Evolutionary conservation across 2,329 filamentous ascomycete genomes (phyloP), one percentile per base, ranked within the genome.

Genomic region (Pyrenophora tritici-repentis): DNA sequence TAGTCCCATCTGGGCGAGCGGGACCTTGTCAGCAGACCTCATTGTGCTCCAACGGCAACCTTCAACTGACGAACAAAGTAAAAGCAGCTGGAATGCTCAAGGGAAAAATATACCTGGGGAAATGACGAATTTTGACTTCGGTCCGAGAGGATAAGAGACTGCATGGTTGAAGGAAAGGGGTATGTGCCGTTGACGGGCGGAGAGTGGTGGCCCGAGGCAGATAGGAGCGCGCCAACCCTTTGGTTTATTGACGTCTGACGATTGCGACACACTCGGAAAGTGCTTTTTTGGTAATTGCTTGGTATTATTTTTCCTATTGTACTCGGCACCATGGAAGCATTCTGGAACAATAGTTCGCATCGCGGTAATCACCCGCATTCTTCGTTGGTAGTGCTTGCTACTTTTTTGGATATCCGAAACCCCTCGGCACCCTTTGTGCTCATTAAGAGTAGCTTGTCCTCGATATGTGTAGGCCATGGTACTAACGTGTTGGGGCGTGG

Each of bases 121-220:
- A 18, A 45, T 38, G 13, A 33, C 33, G 17, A 37, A 13, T 17
- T 41, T 26, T 39, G 24, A 13, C 22, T 34, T 47, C 36, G 36
- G 42, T 34, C 42, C 42, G 48, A 50, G n/a, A 29, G 24, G 9
- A 24, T 36, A 22, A 32, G 22, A 39, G 48, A 37, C 32, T 38
- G 32, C 18, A 32, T 14, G n/a, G 20, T 13, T 17, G n/a, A 26
- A 26, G 32, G 13, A 36, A 42, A 34, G 45, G 44, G 44, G 38
- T 24, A 24, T 26, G 34, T 22, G 37, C 26, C 43, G 20, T 42
- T 36, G 33, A 17, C 22, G 26, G 31, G 36, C 29, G 37, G 47
- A 46, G 6, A 43, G 32, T 39, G 35, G 36, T 20, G n/a, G 36
- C 47, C 33, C 36, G 22, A 17, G 31, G 40, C 37, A 26, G 16